These are phyloP conservation scores for Chrysosporium keratinophilum DNA, from an alignment of 2,329 filamentous ascomycete species.

Conservation along the genomic window DNA sequence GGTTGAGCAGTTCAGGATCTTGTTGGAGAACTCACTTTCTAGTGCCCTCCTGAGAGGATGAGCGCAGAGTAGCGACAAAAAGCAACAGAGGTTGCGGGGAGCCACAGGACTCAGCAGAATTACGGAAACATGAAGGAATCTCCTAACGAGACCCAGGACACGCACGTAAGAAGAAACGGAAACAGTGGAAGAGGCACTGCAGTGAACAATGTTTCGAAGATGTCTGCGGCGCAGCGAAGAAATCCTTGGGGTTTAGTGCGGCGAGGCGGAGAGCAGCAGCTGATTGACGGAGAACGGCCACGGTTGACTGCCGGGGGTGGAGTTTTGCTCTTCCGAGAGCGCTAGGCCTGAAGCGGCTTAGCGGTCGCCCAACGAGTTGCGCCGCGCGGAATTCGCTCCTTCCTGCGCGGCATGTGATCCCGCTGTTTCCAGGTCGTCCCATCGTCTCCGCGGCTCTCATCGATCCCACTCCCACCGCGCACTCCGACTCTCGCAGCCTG, in stretches of 20 bases:
- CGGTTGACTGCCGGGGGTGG: neutral
- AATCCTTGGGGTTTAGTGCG: constrained; percentile 4
- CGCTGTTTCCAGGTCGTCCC: constrained; percentile 4
- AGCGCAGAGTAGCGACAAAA: neutral
- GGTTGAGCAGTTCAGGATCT: too few relatives aligned
- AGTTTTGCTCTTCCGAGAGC: neutral
- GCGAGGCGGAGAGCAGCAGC: neutral
- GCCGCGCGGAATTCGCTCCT: neutral
- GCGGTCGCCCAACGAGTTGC: neutral
- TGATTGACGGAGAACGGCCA: neutral
- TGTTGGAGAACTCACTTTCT: neutral
- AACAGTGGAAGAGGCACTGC: neutral
- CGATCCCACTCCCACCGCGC: neutral
- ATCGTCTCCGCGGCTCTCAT: neutral
- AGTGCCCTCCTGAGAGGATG: neutral
- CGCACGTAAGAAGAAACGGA: neutral
- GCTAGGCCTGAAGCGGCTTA: neutral
- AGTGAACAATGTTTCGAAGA: neutral
- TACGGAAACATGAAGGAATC: neutral
- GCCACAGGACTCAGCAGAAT: neutral
- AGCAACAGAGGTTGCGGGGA: neutral
- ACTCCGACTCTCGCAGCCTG: neutral
- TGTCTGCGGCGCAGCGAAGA: neutral
- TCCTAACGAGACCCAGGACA: neutral
- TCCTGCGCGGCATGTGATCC: neutral